These are phyloP conservation scores for Pogostemon cablin DNA, from an alignment of 257 asterid genomes.

Conservation along the genomic window DNA sequence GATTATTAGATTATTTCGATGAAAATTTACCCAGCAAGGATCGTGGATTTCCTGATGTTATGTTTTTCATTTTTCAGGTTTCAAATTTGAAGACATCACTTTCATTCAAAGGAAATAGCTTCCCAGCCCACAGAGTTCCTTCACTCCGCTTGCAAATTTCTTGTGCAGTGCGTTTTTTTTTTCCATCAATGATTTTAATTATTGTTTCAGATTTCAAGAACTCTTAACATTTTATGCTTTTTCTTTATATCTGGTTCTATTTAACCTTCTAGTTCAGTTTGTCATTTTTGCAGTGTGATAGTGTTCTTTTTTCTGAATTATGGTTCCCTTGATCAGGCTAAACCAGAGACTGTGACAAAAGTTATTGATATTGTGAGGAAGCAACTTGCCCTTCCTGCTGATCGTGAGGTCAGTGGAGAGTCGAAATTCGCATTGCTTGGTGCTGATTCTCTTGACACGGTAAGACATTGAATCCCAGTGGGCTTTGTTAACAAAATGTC, in stretches of 20 bases:
- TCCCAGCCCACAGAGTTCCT: slow-evolving; percentile 48
- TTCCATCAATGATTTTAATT: neutral
- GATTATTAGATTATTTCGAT: slow-evolving; percentile 1
- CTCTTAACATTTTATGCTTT: neutral
- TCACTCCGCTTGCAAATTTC: slow-evolving; percentile 65
- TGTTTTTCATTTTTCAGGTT: slow-evolving; percentile 38
- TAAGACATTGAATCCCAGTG: slow-evolving; percentile 31
- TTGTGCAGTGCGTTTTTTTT: slow-evolving; percentile 59
- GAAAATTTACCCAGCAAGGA: neutral
- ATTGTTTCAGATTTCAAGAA: neutral
- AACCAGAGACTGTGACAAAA: slow-evolving; percentile 77
- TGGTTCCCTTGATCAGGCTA: slow-evolving; percentile 58
- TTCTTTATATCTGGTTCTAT: neutral
- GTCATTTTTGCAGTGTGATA: neutral
- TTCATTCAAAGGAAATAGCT: slow-evolving; percentile 53
- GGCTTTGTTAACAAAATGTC: neutral
- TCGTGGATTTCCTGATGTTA: slow-evolving; percentile 4
- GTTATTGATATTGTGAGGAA: slow-evolving; percentile 82
- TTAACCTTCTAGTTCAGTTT: slow-evolving; percentile 7
- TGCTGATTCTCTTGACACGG: slow-evolving; percentile 99
- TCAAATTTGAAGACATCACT: slow-evolving; percentile 46
- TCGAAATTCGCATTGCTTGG: slow-evolving; percentile 78
- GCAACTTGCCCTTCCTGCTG: slow-evolving; percentile 83
- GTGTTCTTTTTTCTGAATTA: neutral
- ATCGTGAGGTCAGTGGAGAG: slow-evolving; percentile 63